Evolutionary conservation across 148 eudicot genomes (phyloP), one percentile per base, ranked within the genome.

Genomic region (Nyssa sinensis): DNA sequence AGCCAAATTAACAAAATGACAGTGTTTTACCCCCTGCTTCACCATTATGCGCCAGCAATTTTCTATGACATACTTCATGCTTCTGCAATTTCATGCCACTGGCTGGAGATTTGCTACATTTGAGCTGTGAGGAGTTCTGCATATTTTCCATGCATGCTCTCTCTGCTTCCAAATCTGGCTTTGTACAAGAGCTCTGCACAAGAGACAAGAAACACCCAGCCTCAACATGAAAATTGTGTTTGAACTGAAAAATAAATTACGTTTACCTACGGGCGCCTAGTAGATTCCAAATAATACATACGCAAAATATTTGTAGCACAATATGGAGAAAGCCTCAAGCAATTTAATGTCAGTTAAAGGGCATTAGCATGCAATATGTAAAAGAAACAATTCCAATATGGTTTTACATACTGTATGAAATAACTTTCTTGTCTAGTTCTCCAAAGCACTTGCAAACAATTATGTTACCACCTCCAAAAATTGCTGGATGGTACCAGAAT

Each of bases 121-220:
- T 78, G 35, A 77, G 74, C 34, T 65, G 81, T 17, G 79, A 79
- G 60, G 62, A 71, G 78, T 77, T 81, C 68, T 64, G 78, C 5
- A 60, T 29, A 72, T 72, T 64, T 77, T 86, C 83, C 21, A 53
- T 69, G 37, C 59, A 67, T 32, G 71, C 78, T n/a, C n/a, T n/a
- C 73, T 89, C 93, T 23, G 77, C 81, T 80, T 86, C 91, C 69
- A 79, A n/a, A 58, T 84, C 85, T 39, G 84, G 89, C 78, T 85
- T 88, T 33, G 92, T 88, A 66, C 96, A 92, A 47, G 98, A 94
- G 81, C 97, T 94, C 98, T 94, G 87, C 81, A 55, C 24, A 55
- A n/a, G 25, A 55, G 59, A 55, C 3, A 21, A n/a, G n/a, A n/a
- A 55, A 55, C 59, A 55, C 24, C 6, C 59, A n/a, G n/a, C n/a